phyloP scores from a whole-genome alignment of 1,139 yeast genomes.

The Oligophagozyma castellii region DNA sequence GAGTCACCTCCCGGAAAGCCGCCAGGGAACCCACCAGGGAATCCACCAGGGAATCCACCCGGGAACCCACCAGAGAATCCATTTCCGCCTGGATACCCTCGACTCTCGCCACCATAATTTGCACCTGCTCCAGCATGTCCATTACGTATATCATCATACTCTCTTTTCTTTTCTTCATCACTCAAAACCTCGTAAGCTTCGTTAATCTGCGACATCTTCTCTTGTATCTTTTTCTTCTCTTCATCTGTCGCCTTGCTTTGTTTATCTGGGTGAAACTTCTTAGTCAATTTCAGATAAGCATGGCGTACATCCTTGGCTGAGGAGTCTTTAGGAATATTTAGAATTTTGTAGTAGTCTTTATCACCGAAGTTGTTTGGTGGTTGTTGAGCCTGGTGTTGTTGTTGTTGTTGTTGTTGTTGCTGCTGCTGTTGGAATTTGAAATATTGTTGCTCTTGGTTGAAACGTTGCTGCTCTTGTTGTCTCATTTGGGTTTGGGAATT shows the following conservation, averaged over 20 bases:
- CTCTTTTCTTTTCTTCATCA: constrained; percentile 45
- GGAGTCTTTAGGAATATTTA: constrained; percentile 58
- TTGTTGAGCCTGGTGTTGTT: constrained; percentile 33
- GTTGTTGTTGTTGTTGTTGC: constrained; percentile 41
- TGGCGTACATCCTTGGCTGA: constrained; percentile 61
- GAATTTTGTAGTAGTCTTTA: constrained; percentile 68
- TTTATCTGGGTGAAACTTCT: constrained; percentile 86
- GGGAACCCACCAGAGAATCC: no score
- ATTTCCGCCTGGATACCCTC: no score
- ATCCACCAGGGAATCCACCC: constrained; percentile 4
- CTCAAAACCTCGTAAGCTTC: constrained; percentile 84
- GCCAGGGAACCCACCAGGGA: constrained; percentile 3
- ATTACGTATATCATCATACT: constrained; percentile 35
- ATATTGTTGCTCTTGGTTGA: constrained; percentile 15
- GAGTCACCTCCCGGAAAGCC: constrained; percentile 6
- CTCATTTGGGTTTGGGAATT: constrained; percentile 10
- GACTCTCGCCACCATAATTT: constrained; percentile 2
- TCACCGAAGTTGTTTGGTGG: constrained; percentile 27
- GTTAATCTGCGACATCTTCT: constrained; percentile 80
- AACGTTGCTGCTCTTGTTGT: constrained; percentile 27
- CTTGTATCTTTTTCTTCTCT: constrained; percentile 64
- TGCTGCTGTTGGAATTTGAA: constrained; percentile 24
- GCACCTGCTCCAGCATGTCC: not conserved
- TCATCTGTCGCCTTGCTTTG: constrained; percentile 46
- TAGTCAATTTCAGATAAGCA: constrained; percentile 68